A percentile compares a stretch with the other conserved stretches of the same genome.
Evolutionary conservation across 352 stramenopile genomes (phyloP).

Genomic region (Achlya hypogyna): DNA sequence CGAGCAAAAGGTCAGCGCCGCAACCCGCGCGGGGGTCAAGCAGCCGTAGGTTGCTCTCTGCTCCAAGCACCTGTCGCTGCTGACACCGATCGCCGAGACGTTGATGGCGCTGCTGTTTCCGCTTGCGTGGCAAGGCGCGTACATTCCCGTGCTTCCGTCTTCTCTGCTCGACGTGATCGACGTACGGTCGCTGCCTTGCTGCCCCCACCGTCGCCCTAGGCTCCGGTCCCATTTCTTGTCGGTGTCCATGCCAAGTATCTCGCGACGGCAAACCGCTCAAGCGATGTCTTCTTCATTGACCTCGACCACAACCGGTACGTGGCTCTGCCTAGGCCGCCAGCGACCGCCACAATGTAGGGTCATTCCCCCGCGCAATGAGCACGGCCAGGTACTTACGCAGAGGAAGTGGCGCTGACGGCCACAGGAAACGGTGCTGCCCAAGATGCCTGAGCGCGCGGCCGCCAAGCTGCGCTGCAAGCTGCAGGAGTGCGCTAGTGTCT

Average conservation of each 20-base stretch:
- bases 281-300: slow-evolving; percentile 90
- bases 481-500: slow-evolving; percentile 53
- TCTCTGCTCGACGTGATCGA: slow-evolving; percentile 91
- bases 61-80: slow-evolving; percentile 80
- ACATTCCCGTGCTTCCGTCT: slow-evolving; percentile 89
- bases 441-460: slow-evolving; percentile 61
- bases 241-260: slow-evolving; percentile 82
- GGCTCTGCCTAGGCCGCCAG: not conserved
- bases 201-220: slow-evolving; percentile 25
- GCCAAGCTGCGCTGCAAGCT: slow-evolving; percentile 55
- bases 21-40: not conserved
- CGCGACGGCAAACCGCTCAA: slow-evolving; percentile 48
- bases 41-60: slow-evolving; percentile 79
- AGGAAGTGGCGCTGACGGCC: not conserved
- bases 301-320: slow-evolving; percentile 85
- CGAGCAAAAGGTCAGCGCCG: slow-evolving; percentile 73
- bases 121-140: slow-evolving; percentile 91
- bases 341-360: slow-evolving; percentile 29
- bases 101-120: slow-evolving; percentile 88
- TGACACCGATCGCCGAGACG: slow-evolving; percentile 88
- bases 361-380: slow-evolving; percentile 64
- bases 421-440: slow-evolving; percentile 28
- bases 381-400: slow-evolving; percentile 32
- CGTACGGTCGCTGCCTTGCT: slow-evolving; percentile 29
- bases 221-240: slow-evolving; percentile 92